Evolutionary conservation across 2,329 filamentous ascomycete species (phyloP), one percentile per base, ranked within the genome.

Genomic region (Phymatotrichopsis omnivora): DNA sequence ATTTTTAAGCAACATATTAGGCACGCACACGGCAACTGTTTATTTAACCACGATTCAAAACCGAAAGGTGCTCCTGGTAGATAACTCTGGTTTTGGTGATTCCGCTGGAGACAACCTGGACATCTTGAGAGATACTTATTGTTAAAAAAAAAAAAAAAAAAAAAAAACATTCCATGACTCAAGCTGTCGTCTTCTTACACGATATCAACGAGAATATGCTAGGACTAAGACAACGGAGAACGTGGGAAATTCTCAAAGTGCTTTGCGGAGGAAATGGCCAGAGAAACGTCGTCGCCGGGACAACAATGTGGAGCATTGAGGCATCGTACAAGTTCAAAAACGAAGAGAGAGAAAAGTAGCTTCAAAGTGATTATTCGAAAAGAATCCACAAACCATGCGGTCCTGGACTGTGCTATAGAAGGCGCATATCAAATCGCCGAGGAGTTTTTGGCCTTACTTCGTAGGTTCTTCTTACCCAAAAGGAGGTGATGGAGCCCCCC

Each of bases 21-120:
- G 52, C 27, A 55, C 52, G 7, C 40, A 45, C 20, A 34, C 34
- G 7, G 47, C 50, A 10, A 20, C 36, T 7, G 43, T 47, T 36
- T 56, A 56, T 19, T 45, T 47, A 12, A 40, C 50, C 4, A 17
- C 14, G 3, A 37, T 41, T 3, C 43, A 47, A 4, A 42, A 33
- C 16, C 47, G 38, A 22, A 47, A 47, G 7, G 32, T 56, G 23
- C 42, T 53, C 19, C 27, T 56, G 5, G 28, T 56, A 4, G 54
- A 56, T 28, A 56, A 52, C 1, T 52, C 54, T 4, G 52, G 54
- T 2, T 56, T 56, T 17, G 54, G 53, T 20, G 52, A 56, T 24
- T 53, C 50, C n/a, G 46, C 45, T 22, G 46, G 49, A 30, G 47
- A 34, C 22, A 54, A 56, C 35, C 45, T 53, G 16, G 45, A 56